Conservation (phyloP, 805 yeast genomes). For the Wickerhamiella slavikovae region DNA sequence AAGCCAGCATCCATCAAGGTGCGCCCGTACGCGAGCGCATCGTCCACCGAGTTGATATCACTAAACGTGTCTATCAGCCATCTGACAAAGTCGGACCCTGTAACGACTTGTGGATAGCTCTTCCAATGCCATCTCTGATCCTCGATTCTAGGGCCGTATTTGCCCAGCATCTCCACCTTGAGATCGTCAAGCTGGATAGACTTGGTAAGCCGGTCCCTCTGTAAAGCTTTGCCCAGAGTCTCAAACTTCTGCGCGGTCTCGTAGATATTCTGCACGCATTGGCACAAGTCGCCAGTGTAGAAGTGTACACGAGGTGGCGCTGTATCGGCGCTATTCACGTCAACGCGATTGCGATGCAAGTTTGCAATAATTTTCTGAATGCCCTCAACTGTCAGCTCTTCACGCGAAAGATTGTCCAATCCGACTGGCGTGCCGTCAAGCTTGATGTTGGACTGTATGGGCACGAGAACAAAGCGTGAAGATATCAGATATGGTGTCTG, state of each 20-base stretch:
- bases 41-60: conserved; percentile 65
- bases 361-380: conserved; percentile 17
- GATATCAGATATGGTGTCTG: conserved; percentile 31
- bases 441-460: conserved; percentile 20
- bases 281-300: conserved; percentile 68
- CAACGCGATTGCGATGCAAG: conserved; percentile 7
- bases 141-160: conserved; percentile 39
- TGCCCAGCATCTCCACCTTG: conserved; percentile 44
- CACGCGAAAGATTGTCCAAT: conserved; percentile 48
- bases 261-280: conserved; percentile 35
- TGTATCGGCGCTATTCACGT: conserved; percentile 1
- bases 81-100: conserved; percentile 68
- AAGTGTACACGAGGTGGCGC: conserved; percentile 23
- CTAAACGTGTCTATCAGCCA: conserved; percentile 67
- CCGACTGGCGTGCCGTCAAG: background rate
- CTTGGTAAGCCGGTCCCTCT: conserved; percentile 9
- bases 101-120: conserved; percentile 51
- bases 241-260: too few species aligned
- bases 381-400: conserved; percentile 88
- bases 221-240: conserved; percentile 1
- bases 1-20: conserved; percentile 48
- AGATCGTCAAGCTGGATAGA: conserved; percentile 29
- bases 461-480: conserved; percentile 69
- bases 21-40: conserved; percentile 68
- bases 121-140: conserved; percentile 88